Percentiles rank a stretch among this genome's conserved stretches.
These are phyloP conservation scores for Trypanosoma vivax DNA, from an alignment of 208 protist genomes.

Conservation along the genomic window DNA sequence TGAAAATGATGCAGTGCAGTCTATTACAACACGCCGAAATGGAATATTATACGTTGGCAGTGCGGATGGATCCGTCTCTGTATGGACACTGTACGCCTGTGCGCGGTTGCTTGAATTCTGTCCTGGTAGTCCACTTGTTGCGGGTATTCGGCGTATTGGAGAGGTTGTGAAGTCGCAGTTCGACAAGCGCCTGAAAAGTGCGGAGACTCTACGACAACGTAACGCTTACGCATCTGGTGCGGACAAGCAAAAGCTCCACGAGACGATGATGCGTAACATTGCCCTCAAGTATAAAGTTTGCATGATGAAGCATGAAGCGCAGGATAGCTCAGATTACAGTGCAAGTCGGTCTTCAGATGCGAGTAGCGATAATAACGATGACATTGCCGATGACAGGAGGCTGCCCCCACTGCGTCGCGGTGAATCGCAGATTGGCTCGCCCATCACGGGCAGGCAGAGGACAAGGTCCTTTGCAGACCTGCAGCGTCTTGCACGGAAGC, in stretches of 20 bases:
- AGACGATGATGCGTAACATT: slow-evolving; percentile 19
- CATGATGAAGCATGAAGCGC: slow-evolving; percentile 4
- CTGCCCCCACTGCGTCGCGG: neutral
- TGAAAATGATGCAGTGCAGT: slow-evolving; percentile 21
- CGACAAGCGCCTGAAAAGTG: slow-evolving; percentile 23
- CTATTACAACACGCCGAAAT: slow-evolving; percentile 53
- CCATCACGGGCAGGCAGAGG: no score
- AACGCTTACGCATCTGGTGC: slow-evolving; percentile 6
- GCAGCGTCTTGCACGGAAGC: slow-evolving; percentile 14
- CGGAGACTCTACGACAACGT: slow-evolving; percentile 32
- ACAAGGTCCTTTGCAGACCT: neutral
- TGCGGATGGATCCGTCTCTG: slow-evolving; percentile 52
- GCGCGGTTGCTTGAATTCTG: slow-evolving; percentile 61
- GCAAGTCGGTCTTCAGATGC: neutral
- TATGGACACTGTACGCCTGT: slow-evolving; percentile 65
- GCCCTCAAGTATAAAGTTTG: slow-evolving; percentile 17
- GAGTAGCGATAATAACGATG: neutral
- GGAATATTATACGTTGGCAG: slow-evolving; percentile 59
- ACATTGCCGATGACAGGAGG: neutral
- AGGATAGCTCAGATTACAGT: neutral
- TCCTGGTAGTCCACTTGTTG: slow-evolving; percentile 31
- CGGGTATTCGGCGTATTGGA: slow-evolving; percentile 31
- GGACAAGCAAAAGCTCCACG: slow-evolving; percentile 9
- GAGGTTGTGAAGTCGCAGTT: slow-evolving; percentile 45
- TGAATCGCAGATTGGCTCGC: neutral